These are phyloP conservation scores for Colletotrichum ledebouriae DNA, from an alignment of 2,329 filamentous ascomycete species.

Conservation along the genomic window DNA sequence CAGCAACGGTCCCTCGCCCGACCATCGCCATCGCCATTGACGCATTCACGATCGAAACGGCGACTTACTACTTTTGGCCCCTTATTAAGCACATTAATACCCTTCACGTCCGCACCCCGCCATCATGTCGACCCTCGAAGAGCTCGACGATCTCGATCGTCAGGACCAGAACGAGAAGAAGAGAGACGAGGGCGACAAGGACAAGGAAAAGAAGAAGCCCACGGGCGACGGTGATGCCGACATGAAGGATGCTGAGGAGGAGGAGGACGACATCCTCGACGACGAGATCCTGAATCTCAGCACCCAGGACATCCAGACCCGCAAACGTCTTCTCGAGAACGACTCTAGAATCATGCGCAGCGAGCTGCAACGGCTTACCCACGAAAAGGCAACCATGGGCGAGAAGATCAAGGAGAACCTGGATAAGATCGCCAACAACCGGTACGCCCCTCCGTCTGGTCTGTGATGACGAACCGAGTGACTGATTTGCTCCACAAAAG, in stretches of 20 bases:
- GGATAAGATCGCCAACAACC: slow-evolving; percentile 99
- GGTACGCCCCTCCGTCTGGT: slow-evolving; percentile 66
- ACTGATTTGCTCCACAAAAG: slow-evolving; percentile 60
- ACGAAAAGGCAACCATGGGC: slow-evolving; percentile 95
- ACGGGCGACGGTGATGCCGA: slow-evolving; percentile 79
- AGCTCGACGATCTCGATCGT: slow-evolving; percentile 90
- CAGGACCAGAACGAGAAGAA: slow-evolving; percentile 81
- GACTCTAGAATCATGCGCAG: slow-evolving; percentile 99
- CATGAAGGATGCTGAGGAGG: slow-evolving; percentile 86
- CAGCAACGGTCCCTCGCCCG: slow-evolving; percentile 5
- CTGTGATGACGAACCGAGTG: slow-evolving; percentile 21
- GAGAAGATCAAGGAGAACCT: slow-evolving; percentile 99
- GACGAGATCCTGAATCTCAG: slow-evolving; percentile 93
- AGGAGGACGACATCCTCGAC: slow-evolving; percentile 87
- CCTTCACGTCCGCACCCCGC: slow-evolving; percentile 35
- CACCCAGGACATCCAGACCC: slow-evolving; percentile 94
- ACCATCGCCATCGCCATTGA: slow-evolving; percentile 15
- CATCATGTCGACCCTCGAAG: slow-evolving; percentile 90
- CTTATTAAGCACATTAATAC: slow-evolving; percentile 15
- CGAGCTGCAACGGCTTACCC: slow-evolving; percentile 92
- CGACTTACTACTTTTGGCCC: slow-evolving; percentile 6
- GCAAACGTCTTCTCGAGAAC: slow-evolving; percentile 93
- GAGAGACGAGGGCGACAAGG: slow-evolving; percentile 52
- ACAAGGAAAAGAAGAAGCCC: slow-evolving; percentile 56
- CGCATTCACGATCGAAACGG: slow-evolving; percentile 20